Percentiles rank a stretch among this genome's conserved stretches.
Evolutionary conservation across 495 filamentous ascomycete species (phyloP).

Genomic region (Neurospora sublineolata): DNA sequence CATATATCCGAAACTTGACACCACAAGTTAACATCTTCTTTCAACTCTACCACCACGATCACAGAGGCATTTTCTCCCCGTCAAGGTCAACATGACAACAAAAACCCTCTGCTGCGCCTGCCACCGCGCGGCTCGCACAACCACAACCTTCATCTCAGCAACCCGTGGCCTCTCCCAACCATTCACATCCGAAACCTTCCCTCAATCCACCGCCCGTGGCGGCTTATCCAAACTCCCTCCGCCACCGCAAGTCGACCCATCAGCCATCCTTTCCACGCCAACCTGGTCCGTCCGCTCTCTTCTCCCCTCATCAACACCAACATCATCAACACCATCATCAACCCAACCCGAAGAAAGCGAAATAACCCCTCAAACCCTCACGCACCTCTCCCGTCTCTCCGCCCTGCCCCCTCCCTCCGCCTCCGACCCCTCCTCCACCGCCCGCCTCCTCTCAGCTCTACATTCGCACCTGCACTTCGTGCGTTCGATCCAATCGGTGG

Average conservation of each 20-base stretch:
- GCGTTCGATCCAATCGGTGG: conserved; percentile 64
- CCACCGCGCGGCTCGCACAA: background rate
- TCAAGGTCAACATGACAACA: background rate
- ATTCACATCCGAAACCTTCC: background rate
- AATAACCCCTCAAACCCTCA: conserved; percentile 43
- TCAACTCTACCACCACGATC: background rate
- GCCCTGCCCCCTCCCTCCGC: conserved; percentile 65
- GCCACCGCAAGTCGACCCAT: conserved; percentile 4
- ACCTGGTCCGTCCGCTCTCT: conserved; percentile 80
- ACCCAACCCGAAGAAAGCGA: conserved; percentile 4
- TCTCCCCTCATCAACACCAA: conserved; percentile 38
- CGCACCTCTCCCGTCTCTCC: conserved; percentile 82
- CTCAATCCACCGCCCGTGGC: conserved; percentile 8
- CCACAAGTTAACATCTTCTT: background rate
- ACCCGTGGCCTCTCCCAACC: background rate
- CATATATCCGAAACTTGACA: background rate
- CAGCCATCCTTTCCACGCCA: conserved; percentile 51
- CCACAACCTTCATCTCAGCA: background rate
- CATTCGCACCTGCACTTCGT: conserved; percentile 84
- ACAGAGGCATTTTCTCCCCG: background rate
- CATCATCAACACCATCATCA: background rate
- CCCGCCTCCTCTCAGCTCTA: conserved; percentile 58
- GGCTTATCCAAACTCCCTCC: conserved; percentile 2
- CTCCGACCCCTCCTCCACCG: conserved; percentile 34
- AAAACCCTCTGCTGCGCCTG: background rate